A percentile compares a stretch with the other conserved stretches of the same genome.
These are phyloP conservation scores for Plectosphaerella cucumerina DNA, from an alignment of 2,329 filamentous ascomycete species.

Conservation along the genomic window DNA sequence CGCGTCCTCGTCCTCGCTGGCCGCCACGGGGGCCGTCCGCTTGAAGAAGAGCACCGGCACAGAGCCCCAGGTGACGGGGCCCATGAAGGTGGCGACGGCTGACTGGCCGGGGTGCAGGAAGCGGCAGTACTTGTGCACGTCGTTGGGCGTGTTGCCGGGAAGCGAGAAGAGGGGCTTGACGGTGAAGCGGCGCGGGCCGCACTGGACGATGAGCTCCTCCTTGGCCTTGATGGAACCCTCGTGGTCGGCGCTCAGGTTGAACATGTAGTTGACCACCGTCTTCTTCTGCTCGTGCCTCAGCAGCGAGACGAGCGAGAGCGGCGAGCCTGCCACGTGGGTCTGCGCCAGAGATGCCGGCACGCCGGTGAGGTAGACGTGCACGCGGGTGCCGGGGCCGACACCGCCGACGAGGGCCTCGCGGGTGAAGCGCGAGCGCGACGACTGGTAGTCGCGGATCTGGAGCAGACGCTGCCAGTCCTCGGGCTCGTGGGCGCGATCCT, in stretches of 20 bases:
- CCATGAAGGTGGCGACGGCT: constrained; percentile 84
- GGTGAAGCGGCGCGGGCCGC: constrained; percentile 79
- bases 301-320: constrained; percentile 77
- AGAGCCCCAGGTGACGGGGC: constrained; percentile 87
- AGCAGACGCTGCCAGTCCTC: constrained; percentile 85
- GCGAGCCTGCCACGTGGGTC: constrained; percentile 49
- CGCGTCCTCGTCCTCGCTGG: constrained; percentile 34
- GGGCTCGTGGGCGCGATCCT: constrained; percentile 82
- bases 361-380: constrained; percentile 68
- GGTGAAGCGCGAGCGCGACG: constrained; percentile 69
- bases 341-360: constrained; percentile 38
- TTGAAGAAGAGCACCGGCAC: constrained; percentile 90
- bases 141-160: constrained; percentile 85
- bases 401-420: constrained; percentile 88
- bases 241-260: constrained; percentile 77
- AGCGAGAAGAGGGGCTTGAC: constrained; percentile 90
- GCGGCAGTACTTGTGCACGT: constrained; percentile 95
- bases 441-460: constrained; percentile 85
- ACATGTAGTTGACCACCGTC: constrained; percentile 82
- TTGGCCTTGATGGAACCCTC: constrained; percentile 80
- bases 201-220: constrained; percentile 87
- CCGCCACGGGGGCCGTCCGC: constrained; percentile 39
- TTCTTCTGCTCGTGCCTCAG: constrained; percentile 94
- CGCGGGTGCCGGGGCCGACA: constrained; percentile 76
- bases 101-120: constrained; percentile 89